phyloP scores from a whole-genome alignment of 2,329 filamentous ascomycete species.

The Endoconidiophora polonica region DNA sequence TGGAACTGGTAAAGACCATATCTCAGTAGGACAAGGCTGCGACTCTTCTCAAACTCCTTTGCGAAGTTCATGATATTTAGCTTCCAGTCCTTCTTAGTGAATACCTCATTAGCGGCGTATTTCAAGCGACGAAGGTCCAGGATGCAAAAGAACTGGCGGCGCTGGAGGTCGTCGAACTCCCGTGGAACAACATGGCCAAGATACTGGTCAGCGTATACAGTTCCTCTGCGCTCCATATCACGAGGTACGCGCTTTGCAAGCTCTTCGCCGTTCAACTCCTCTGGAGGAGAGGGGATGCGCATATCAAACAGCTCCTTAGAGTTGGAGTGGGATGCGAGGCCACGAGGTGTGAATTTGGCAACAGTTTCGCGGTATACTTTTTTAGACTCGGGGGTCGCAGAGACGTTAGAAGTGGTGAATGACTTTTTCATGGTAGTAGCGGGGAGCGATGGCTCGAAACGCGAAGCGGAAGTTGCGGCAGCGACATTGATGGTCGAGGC shows the following conservation, averaged over 20 bases:
- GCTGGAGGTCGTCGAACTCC: slow-evolving; percentile 40
- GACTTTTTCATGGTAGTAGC: slow-evolving; percentile 30
- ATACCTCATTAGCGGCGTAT: slow-evolving; percentile 44
- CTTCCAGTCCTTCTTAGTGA: slow-evolving; percentile 44
- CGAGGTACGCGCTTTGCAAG: slow-evolving; percentile 37
- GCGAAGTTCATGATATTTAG: slow-evolving; percentile 45
- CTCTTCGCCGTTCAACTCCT: slow-evolving; percentile 37
- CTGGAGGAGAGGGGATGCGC: slow-evolving; percentile 41
- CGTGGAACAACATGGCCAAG: slow-evolving; percentile 39
- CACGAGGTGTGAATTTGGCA: slow-evolving; percentile 30
- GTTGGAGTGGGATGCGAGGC: slow-evolving; percentile 31
- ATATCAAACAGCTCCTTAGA: slow-evolving; percentile 36
- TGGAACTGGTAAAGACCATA: slow-evolving; percentile 48
- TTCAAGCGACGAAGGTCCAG: slow-evolving; percentile 45
- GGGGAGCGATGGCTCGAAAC: slow-evolving; percentile 31
- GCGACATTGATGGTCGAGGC: slow-evolving; percentile 23
- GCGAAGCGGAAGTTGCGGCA: slow-evolving; percentile 18
- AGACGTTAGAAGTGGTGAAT: slow-evolving; percentile 28
- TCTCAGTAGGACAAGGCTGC: slow-evolving; percentile 42
- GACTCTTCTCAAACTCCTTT: slow-evolving; percentile 48
- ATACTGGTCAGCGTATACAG: slow-evolving; percentile 44
- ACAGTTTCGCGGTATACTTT: slow-evolving; percentile 28
- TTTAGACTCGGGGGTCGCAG: slow-evolving; percentile 26
- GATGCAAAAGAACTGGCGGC: slow-evolving; percentile 46
- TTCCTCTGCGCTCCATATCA: slow-evolving; percentile 32